phyloP scores from a whole-genome alignment of 1,284 basidiomycete genomes.

The Malassezia sympodialis region DNA sequence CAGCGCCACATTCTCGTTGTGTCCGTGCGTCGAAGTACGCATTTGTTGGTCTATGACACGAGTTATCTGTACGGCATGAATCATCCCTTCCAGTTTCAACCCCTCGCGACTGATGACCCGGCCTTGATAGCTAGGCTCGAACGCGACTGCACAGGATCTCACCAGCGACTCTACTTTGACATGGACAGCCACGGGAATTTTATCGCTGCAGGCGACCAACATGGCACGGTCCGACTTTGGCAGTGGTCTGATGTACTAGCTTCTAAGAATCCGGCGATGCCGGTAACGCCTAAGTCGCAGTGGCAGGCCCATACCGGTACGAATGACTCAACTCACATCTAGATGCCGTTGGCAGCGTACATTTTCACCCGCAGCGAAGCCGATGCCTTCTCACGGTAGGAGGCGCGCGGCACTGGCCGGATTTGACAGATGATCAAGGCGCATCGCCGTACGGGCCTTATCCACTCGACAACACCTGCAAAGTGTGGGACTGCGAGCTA shows the following conservation, averaged over 20 bases:
- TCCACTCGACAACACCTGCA: not conserved
- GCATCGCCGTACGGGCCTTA: not conserved
- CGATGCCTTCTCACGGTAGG: not conserved
- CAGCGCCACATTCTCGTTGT: slow-evolving; percentile 11
- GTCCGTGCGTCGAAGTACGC: not conserved
- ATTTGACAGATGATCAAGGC: not conserved
- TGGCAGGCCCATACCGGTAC: slow-evolving; percentile 13
- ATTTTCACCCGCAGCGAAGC: not conserved
- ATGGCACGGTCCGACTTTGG: slow-evolving; percentile 8
- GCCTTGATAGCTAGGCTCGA: slow-evolving; percentile 1
- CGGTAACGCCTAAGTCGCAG: not conserved
- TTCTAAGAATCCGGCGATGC: not conserved
- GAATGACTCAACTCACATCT: not conserved
- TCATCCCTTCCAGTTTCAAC: not conserved
- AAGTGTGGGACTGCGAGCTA: not conserved
- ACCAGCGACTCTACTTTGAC: slow-evolving; percentile 12
- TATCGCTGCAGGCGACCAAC: slow-evolving; percentile 7
- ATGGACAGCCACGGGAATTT: slow-evolving; percentile 6
- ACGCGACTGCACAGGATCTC: not conserved
- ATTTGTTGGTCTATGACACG: slow-evolving; percentile 12
- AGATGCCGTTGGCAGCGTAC: slow-evolving; percentile 14
- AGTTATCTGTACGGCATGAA: slow-evolving; percentile 11
- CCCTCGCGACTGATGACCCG: not conserved
- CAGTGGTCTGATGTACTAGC: not conserved
- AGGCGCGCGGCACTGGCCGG: slow-evolving; percentile 10